Evolutionary conservation across 345 rosid genomes (phyloP).

Genomic region (Heritiera fomes): DNA sequence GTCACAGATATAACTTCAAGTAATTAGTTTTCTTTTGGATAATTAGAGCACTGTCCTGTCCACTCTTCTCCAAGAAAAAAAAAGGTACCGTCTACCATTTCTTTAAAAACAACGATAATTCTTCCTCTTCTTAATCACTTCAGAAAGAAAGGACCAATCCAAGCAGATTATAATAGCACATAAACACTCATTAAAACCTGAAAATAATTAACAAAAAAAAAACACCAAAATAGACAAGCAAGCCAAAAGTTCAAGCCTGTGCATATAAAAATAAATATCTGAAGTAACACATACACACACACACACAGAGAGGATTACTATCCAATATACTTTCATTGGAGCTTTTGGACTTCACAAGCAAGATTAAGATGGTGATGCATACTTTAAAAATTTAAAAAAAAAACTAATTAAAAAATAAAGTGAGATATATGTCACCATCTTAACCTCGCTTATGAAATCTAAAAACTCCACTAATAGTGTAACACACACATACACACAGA

Average conservation of each 20-base stretch:
- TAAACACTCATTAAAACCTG: neutral
- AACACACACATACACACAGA: neutral
- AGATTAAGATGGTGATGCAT: too few relatives aligned
- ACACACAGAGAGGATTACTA: too few relatives aligned
- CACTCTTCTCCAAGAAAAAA: neutral
- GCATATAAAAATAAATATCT: neutral
- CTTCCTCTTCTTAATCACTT: neutral
- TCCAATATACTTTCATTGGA: too few relatives aligned
- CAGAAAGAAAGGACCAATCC: neutral
- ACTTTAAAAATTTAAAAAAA: too few relatives aligned
- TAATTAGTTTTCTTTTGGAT: neutral
- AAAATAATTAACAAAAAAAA: too few relatives aligned
- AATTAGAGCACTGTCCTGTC: neutral
- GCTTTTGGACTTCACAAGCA: too few relatives aligned
- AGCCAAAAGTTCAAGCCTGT: neutral
- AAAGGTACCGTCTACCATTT: neutral
- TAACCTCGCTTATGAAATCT: too few relatives aligned
- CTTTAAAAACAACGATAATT: neutral
- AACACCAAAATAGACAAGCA: neutral
- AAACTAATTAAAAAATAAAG: too few relatives aligned
- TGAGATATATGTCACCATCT: too few relatives aligned
- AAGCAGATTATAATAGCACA: neutral
- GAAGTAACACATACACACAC: too few relatives aligned
- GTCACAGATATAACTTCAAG: constrained; percentile 11
- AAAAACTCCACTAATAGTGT: too few relatives aligned